A percentile compares a stretch with the other conserved stretches of the same genome.
Evolutionary conservation across 2,329 filamentous ascomycete species (phyloP).

Genomic region (Colletotrichum sp.): DNA sequence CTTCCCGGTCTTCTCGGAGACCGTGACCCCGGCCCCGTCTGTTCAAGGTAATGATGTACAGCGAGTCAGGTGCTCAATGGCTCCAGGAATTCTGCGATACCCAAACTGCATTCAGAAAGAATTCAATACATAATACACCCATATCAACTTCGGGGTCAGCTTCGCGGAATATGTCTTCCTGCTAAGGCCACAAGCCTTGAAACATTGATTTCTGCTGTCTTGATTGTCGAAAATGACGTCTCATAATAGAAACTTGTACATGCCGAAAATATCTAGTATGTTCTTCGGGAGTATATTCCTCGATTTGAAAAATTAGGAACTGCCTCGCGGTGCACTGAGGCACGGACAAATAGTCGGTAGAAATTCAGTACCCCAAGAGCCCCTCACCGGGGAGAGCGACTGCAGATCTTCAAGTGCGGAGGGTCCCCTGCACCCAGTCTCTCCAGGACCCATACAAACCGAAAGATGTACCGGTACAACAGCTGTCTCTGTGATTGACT

Average conservation of each 20-base stretch:
- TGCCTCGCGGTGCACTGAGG: background rate
- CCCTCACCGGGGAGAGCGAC: background rate
- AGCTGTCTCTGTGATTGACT: background rate
- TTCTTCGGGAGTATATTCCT: background rate
- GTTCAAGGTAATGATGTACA: background rate
- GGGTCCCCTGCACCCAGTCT: background rate
- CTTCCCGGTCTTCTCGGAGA: background rate
- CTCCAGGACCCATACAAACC: background rate
- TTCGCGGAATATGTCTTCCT: background rate
- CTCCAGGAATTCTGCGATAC: background rate
- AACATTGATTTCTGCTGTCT: background rate
- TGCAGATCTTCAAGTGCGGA: background rate
- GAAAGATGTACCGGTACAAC: background rate
- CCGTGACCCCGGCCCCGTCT: background rate
- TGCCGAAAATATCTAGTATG: accelerated
- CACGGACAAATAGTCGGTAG: background rate
- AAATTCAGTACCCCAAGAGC: background rate
- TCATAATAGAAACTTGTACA: background rate
- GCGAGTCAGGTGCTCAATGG: background rate
- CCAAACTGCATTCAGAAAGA: background rate
- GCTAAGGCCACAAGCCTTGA: background rate
- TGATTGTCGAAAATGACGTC: accelerated
- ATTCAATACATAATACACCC: background rate
- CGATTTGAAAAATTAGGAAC: background rate
- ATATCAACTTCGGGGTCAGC: background rate